phyloP scores from a whole-genome alignment of 148 eudicot species.

The Arctostaphylos glauca region DNA sequence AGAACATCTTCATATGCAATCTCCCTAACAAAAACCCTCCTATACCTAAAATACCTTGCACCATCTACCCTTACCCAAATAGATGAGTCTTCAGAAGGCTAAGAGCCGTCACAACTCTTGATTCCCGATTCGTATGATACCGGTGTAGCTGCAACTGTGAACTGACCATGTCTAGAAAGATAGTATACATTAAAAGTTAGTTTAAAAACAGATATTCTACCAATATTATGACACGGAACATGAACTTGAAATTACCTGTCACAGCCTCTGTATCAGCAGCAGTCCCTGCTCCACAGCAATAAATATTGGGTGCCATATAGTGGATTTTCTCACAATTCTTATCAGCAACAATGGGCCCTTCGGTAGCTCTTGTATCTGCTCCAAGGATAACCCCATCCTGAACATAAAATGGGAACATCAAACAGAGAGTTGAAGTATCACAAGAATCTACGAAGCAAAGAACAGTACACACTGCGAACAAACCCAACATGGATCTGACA shows the following conservation, averaged over 20 bases:
- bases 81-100: conserved; percentile 82
- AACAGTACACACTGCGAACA: neutral
- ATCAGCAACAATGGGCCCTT: conserved; percentile 87
- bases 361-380: conserved; percentile 95
- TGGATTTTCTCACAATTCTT: conserved; percentile 95
- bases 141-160: conserved; percentile 89
- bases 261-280: conserved; percentile 99
- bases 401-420: conserved; percentile 13
- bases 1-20: conserved; percentile 5
- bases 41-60: neutral
- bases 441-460: neutral
- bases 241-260: conserved; percentile 52
- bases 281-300: conserved; percentile 97
- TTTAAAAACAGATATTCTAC: neutral
- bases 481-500: conserved; percentile 1
- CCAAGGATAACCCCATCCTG: conserved; percentile 97
- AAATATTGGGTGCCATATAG: conserved; percentile 94
- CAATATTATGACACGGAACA: neutral
- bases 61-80: conserved; percentile 45
- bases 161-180: conserved; percentile 72
- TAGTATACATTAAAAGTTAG: neutral
- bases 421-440: neutral
- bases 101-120: conserved; percentile 88
- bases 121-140: conserved; percentile 83
- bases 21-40: neutral